Evolutionary conservation across 1,139 yeast genomes (phyloP).

Genomic region (Sugiyamaella pinicola): DNA sequence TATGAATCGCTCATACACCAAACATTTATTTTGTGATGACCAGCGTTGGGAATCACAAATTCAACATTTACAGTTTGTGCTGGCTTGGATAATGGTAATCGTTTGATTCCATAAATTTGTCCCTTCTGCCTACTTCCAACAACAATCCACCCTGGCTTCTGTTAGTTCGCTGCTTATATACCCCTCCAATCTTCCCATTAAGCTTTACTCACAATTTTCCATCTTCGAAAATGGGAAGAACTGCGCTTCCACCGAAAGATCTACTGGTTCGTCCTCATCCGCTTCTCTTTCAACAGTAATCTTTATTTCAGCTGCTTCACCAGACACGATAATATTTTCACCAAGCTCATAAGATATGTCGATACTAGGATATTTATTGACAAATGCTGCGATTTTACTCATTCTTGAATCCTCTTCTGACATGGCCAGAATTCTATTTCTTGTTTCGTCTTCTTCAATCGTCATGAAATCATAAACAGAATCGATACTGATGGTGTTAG

Average conservation of each 20-base stretch:
- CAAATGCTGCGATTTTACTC: constrained; percentile 77
- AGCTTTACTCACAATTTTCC: constrained; percentile 49
- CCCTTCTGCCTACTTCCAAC: constrained; percentile 65
- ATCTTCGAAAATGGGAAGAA: constrained; percentile 58
- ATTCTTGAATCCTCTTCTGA: constrained; percentile 50
- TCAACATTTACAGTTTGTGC: constrained; percentile 56
- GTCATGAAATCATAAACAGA: constrained; percentile 85
- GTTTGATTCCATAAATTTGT: constrained; percentile 74
- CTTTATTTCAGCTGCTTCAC: constrained; percentile 51
- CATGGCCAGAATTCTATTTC: constrained; percentile 64
- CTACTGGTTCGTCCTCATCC: constrained; percentile 60
- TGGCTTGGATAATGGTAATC: constrained; percentile 58
- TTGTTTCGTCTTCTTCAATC: constrained; percentile 73
- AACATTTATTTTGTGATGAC: constrained; percentile 61
- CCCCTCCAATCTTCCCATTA: background rate
- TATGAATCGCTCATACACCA: constrained; percentile 95
- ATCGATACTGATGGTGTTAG: constrained; percentile 50
- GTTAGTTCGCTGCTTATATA: background rate
- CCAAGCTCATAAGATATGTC: constrained; percentile 60
- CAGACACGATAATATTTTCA: constrained; percentile 46
- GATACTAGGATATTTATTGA: constrained; percentile 84
- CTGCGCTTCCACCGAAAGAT: constrained; percentile 56
- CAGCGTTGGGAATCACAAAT: constrained; percentile 61
- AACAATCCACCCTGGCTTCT: constrained; percentile 63
- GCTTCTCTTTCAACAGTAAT: constrained; percentile 66